Evolutionary conservation across 2,329 filamentous ascomycete genomes (phyloP), one percentile per base, ranked within the genome.

Genomic region (Penicillium sumatraense): DNA sequence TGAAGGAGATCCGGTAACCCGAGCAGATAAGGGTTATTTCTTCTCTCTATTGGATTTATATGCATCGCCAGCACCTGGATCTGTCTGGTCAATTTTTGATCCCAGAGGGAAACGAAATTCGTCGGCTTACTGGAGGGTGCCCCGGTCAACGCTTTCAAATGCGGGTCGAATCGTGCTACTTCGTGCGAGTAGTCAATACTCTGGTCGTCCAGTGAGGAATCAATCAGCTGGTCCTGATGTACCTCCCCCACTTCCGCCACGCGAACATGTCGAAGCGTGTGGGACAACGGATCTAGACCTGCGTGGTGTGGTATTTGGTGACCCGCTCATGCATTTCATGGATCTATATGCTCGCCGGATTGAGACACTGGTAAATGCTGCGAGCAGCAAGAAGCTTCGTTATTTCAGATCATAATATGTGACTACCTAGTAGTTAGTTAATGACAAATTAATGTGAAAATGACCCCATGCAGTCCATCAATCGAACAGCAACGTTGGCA

Each of bases 291-390:
- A 95, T 60, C 83, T 87, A 40, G 80, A 89, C 67, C 72, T 96
- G 48, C 78, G 88, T 21, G 81, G 80, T 1, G 82, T 92, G 0
- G 80, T 96, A 3, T 96, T 91, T 83, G 91, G 91, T 0, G 91
- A 96, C 69, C 89, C 90, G 0, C 78, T 91, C 40, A 89, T 86
- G 69, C 91, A 96, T 75, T 80, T 86, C 63, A 96, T 96, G 91
- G 84, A 79, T 56, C 68, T 95, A 18, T 96, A 96, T 73, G 84
- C 85, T 13, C 83, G 81, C 18, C 77, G 91, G 50, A 83, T 96
- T 41, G 88, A 95, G 70, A 77, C 80, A 3, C 73, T 96, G 52
- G 89, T 89, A 10, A 86, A 87, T 1, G 85, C 18, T 9, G 36
- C 38, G 18, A 38, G 16, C 8, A 46, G 3, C 7, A 5, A 9